Conservation (phyloP, 371 early-diverging fungal species). For the Paraphysoderma sedebokerense region DNA sequence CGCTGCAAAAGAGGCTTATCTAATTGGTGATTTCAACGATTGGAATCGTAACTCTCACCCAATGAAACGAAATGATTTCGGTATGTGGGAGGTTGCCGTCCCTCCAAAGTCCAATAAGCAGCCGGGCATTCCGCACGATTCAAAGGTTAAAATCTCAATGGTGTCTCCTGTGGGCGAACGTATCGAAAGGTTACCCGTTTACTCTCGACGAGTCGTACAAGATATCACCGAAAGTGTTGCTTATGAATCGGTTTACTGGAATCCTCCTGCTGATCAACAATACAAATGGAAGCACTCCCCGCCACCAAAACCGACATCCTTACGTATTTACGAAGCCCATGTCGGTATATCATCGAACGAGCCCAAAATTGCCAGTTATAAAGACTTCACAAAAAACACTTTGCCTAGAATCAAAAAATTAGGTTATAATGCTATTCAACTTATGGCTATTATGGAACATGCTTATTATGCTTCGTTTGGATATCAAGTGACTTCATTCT, state of each 20-base stretch:
- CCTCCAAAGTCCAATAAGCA: conserved; percentile 30
- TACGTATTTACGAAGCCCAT: conserved; percentile 88
- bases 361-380: conserved; percentile 58
- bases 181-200: conserved; percentile 81
- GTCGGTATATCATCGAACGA: conserved; percentile 86
- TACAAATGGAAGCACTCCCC: conserved; percentile 53
- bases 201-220: conserved; percentile 69
- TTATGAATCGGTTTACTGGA: conserved; percentile 86
- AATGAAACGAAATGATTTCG: conserved; percentile 60
- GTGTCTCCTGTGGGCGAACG: conserved; percentile 49
- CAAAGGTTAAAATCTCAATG: conserved; percentile 78
- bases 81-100: conserved; percentile 56
- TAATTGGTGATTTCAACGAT: conserved; percentile 85
- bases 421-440: conserved; percentile 86
- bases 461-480: conserved; percentile 97
- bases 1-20: conserved; percentile 50
- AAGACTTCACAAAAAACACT: conserved; percentile 67
- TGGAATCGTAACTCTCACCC: conserved; percentile 60
- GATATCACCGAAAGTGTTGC: conserved; percentile 56
- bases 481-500: conserved; percentile 92
- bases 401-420: conserved; percentile 74
- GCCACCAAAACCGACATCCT: conserved; percentile 39
- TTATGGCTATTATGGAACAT: conserved; percentile 97
- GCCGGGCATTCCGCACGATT: conserved; percentile 62
- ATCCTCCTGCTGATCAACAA: conserved; percentile 46